A percentile compares a stretch with the other conserved stretches of the same genome.
Conservation (phyloP, 768 basidiomycete genomes). For the Nidularia pulvinata region DNA sequence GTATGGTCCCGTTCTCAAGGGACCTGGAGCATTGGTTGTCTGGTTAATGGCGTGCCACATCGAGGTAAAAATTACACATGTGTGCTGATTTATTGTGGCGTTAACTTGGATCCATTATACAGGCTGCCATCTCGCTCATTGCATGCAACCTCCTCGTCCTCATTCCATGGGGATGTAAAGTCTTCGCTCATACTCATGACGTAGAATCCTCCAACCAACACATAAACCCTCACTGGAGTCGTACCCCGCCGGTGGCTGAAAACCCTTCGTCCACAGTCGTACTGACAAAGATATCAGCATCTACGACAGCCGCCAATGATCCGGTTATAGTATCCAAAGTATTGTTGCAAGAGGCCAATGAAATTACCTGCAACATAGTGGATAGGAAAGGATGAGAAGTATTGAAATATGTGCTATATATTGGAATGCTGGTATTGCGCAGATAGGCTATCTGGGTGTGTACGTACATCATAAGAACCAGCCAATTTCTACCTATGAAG, state of each 20-base stretch:
- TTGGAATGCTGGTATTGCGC: too few relatives aligned
- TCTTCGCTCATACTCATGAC: background rate
- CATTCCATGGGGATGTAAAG: background rate
- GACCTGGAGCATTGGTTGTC: background rate
- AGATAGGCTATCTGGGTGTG: too few relatives aligned
- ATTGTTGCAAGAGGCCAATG: too few relatives aligned
- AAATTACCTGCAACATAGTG: too few relatives aligned
- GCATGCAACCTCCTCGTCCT: background rate
- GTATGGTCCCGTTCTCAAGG: background rate
- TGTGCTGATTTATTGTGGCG: background rate
- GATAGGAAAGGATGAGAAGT: too few relatives aligned
- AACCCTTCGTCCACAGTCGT: too few relatives aligned
- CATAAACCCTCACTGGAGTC: background rate
- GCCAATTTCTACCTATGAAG: too few relatives aligned
- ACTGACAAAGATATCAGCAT: too few relatives aligned
- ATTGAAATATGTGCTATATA: too few relatives aligned
- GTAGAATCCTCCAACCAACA: background rate
- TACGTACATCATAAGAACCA: too few relatives aligned
- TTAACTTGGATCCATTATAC: background rate
- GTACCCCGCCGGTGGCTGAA: background rate
- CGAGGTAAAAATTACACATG: background rate
- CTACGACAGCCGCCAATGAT: too few relatives aligned
- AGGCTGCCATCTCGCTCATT: background rate
- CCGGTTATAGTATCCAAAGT: too few relatives aligned
- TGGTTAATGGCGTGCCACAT: background rate